Evolutionary conservation across 192 early-diverging fungal species (phyloP).

Genomic region (Backusella parvicylindrica): DNA sequence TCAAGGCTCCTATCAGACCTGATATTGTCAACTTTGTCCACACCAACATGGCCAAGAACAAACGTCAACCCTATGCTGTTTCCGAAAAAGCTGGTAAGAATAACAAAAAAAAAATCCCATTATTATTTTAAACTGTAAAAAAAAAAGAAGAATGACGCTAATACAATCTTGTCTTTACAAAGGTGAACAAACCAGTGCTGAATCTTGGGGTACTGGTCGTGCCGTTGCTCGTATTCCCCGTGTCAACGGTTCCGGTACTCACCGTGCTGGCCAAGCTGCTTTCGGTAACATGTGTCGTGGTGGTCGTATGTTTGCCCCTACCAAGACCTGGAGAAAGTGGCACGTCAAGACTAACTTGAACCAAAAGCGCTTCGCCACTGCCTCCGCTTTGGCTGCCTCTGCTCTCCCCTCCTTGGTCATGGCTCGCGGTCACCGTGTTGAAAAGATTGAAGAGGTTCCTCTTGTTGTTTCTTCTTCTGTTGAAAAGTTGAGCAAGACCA

Average conservation of each 20-base stretch:
- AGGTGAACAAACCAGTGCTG: slow-evolving; percentile 93
- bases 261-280: slow-evolving; percentile 98
- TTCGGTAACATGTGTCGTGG: slow-evolving; percentile 99
- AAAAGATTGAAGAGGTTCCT: slow-evolving; percentile 91
- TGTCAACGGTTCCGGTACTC: slow-evolving; percentile 94
- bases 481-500: slow-evolving; percentile 90
- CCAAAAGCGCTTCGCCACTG: slow-evolving; percentile 98
- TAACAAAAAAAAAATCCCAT: background rate
- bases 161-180: no score
- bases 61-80: slow-evolving; percentile 96
- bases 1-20: slow-evolving; percentile 97
- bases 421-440: slow-evolving; percentile 97
- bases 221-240: slow-evolving; percentile 99
- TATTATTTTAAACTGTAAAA: no score
- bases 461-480: slow-evolving; percentile 80
- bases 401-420: slow-evolving; percentile 90
- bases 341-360: slow-evolving; percentile 99
- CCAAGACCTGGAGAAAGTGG: slow-evolving; percentile 99
- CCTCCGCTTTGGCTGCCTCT: slow-evolving; percentile 95
- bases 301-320: slow-evolving; percentile 99
- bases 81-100: slow-evolving; percentile 83
- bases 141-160: no score
- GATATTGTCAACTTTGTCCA: slow-evolving; percentile 96
- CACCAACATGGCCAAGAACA: slow-evolving; percentile 99
- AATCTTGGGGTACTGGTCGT: slow-evolving; percentile 99